These are phyloP conservation scores for Coemansia sp. DNA, from an alignment of 192 early-diverging fungal genomes.

Conservation along the genomic window DNA sequence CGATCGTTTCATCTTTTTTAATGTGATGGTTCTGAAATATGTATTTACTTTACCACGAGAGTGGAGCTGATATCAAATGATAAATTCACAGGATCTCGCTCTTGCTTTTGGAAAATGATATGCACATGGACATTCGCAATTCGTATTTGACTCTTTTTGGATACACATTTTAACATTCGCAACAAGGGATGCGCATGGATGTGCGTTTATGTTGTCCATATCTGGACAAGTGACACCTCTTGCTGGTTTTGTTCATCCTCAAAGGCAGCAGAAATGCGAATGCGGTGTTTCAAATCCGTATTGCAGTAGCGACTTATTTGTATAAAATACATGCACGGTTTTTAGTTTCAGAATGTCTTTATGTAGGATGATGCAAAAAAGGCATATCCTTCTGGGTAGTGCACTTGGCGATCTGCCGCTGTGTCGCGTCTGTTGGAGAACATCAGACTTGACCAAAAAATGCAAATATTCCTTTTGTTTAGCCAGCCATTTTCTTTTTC, in stretches of 20 bases:
- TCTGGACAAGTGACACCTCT: neutral
- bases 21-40: no score
- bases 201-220: constrained; percentile 4
- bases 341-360: constrained; percentile 1
- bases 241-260: neutral
- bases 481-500: neutral
- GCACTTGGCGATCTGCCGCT: neutral
- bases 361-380: neutral
- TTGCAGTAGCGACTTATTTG: neutral
- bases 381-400: neutral
- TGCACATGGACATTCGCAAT: neutral
- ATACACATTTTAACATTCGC: neutral
- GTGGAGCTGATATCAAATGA: no score
- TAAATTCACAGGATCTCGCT: neutral
- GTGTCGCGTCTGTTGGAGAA: neutral
- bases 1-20: no score
- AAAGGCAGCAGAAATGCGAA: neutral
- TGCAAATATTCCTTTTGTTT: neutral
- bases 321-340: neutral
- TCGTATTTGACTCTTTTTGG: neutral
- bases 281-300: neutral
- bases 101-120: neutral
- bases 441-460: neutral
- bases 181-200: neutral
- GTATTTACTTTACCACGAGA: no score